phyloP scores from a whole-genome alignment of 495 filamentous ascomycete genomes.

The Bacidia rubella region DNA sequence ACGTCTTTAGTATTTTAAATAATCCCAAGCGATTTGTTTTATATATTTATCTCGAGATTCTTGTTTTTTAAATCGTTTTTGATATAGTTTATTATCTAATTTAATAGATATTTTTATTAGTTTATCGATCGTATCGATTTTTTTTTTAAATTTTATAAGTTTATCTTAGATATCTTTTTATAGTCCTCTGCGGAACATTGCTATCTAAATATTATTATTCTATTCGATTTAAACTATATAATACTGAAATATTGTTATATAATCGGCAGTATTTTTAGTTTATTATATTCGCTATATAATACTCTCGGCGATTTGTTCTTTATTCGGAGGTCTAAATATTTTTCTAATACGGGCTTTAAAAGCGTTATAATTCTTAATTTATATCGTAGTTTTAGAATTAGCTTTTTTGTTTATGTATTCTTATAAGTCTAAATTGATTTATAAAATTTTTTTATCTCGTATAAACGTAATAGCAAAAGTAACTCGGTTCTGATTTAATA shows the following conservation, averaged over 20 bases:
- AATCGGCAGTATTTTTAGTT: background rate
- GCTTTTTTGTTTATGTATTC: background rate
- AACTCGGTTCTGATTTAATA: background rate
- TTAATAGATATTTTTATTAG: background rate
- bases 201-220: background rate
- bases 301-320: background rate
- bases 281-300: background rate
- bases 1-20: background rate
- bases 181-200: background rate
- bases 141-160: background rate
- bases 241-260: background rate
- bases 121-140: background rate
- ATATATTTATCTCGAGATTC: background rate
- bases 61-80: background rate
- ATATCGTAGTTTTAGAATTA: background rate
- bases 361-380: background rate
- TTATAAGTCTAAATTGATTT: background rate
- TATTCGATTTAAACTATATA: conserved; percentile 1
- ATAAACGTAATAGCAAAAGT: background rate
- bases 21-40: background rate
- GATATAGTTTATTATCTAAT: conserved; percentile 1
- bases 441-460: background rate
- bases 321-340: background rate
- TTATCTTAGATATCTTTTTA: conserved; percentile 4
- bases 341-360: background rate